Evolutionary conservation across 1,139 yeast species (phyloP).

Genomic region (Kazachstania sp.): DNA sequence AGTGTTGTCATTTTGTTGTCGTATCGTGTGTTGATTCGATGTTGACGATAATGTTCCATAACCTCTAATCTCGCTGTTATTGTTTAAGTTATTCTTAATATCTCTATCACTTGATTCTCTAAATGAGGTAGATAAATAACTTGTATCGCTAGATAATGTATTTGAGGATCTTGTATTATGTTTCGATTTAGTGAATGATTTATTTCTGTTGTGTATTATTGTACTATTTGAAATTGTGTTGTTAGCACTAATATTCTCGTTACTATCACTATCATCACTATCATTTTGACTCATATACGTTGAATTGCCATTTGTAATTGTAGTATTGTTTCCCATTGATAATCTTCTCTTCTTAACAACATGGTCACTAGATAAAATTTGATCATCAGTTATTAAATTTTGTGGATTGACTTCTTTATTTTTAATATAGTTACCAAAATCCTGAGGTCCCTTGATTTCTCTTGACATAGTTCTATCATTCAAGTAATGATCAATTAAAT

Average conservation of each 20-base stretch:
- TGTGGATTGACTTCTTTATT: not conserved
- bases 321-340: not conserved
- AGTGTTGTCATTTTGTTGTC: not conserved
- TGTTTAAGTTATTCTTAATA: constrained; percentile 17
- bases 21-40: not conserved
- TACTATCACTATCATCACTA: constrained; percentile 23
- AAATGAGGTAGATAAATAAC: constrained; percentile 6
- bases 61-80: constrained; percentile 13
- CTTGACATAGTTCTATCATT: constrained; percentile 34
- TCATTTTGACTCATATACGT: constrained; percentile 4
- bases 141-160: not conserved
- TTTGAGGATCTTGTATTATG: not conserved
- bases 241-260: constrained; percentile 22
- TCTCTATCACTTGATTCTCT: constrained; percentile 12
- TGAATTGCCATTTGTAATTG: not conserved
- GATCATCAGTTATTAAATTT: not conserved
- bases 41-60: constrained; percentile 7
- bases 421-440: constrained; percentile 37
- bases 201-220: not conserved
- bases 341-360: constrained; percentile 2
- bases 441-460: constrained; percentile 56
- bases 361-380: not conserved
- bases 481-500: constrained; percentile 50
- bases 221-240: not conserved
- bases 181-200: not conserved